Evolutionary conservation across 306 rosid genomes (phyloP).

Genomic region (Elaeagnus macrophylla): DNA sequence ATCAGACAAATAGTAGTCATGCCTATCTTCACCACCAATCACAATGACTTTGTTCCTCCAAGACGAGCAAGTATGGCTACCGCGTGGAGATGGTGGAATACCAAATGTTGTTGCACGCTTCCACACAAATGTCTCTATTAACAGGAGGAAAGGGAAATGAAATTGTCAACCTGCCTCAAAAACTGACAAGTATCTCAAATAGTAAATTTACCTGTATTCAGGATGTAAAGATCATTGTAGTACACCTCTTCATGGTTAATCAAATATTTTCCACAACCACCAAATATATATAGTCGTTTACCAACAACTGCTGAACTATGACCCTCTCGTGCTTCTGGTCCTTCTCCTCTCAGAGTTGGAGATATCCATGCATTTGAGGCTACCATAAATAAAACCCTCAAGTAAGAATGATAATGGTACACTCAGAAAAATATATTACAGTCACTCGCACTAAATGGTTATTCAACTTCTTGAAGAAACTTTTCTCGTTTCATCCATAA

Average conservation of each 20-base stretch:
- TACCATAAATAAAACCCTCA: slow-evolving; percentile 8
- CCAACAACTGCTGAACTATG: slow-evolving; percentile 89
- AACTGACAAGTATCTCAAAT: not conserved
- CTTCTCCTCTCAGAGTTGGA: slow-evolving; percentile 78
- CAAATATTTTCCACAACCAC: slow-evolving; percentile 89
- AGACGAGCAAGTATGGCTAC: slow-evolving; percentile 90
- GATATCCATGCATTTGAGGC: slow-evolving; percentile 73
- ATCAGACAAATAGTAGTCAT: slow-evolving; percentile 81
- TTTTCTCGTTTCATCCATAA: not conserved
- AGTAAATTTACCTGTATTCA: slow-evolving; percentile 68
- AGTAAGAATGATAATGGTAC: not conserved
- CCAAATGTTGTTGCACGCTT: slow-evolving; percentile 70
- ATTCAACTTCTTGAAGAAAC: slow-evolving; percentile 2
- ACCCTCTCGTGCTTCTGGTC: slow-evolving; percentile 96
- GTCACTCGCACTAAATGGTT: slow-evolving; percentile 6
- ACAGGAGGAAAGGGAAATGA: slow-evolving; percentile 18
- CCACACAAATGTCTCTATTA: slow-evolving; percentile 86
- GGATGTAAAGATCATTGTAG: slow-evolving; percentile 83
- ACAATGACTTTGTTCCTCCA: slow-evolving; percentile 83
- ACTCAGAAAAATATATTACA: not conserved
- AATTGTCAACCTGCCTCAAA: not conserved
- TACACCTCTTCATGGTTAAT: slow-evolving; percentile 54
- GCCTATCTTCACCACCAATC: slow-evolving; percentile 86
- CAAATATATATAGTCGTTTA: slow-evolving; percentile 72
- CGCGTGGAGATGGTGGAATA: slow-evolving; percentile 87